phyloP scores from a whole-genome alignment of 352 stramenopile genomes.

The Pythium sp. region DNA sequence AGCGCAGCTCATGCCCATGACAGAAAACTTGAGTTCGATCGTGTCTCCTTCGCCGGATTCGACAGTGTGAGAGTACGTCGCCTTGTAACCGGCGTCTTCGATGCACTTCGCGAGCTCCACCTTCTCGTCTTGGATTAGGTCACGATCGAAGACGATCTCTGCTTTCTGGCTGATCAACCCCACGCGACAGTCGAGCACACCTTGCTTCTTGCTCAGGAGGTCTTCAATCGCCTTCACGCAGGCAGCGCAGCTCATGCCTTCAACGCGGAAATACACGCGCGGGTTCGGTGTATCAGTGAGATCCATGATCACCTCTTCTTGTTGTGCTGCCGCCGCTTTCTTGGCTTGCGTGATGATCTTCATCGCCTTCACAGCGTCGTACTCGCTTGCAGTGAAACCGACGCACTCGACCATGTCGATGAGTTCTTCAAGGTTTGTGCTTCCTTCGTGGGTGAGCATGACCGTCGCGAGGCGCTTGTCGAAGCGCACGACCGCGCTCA shows the following conservation, averaged over 20 bases:
- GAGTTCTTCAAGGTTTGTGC: constrained; percentile 55
- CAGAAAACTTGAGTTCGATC: constrained; percentile 76
- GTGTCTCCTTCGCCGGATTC: constrained; percentile 75
- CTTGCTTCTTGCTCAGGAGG: constrained; percentile 50
- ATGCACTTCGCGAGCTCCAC: constrained; percentile 54
- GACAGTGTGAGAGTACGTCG: constrained; percentile 73
- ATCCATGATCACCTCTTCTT: constrained; percentile 32
- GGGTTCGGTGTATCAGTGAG: constrained; percentile 45
- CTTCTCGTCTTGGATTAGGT: constrained; percentile 57
- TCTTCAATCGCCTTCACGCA: constrained; percentile 89
- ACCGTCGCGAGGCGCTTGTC: constrained; percentile 66
- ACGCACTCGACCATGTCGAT: constrained; percentile 80
- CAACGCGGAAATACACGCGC: constrained; percentile 75
- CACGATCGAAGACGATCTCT: constrained; percentile 78
- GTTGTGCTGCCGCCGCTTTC: constrained; percentile 25
- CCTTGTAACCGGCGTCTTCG: constrained; percentile 71
- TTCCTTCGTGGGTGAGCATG: constrained; percentile 41
- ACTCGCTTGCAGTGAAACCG: constrained; percentile 56
- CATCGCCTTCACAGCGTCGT: constrained; percentile 51
- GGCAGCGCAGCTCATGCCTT: constrained; percentile 85
- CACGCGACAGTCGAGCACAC: constrained; percentile 77
- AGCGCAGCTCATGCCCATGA: constrained; percentile 64
- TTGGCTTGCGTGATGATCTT: constrained; percentile 48
- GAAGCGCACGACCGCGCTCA: constrained; percentile 65
- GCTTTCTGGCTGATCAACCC: constrained; percentile 86